phyloP scores from a whole-genome alignment of 352 stramenopile species.

The Phytophthora quininea region DNA sequence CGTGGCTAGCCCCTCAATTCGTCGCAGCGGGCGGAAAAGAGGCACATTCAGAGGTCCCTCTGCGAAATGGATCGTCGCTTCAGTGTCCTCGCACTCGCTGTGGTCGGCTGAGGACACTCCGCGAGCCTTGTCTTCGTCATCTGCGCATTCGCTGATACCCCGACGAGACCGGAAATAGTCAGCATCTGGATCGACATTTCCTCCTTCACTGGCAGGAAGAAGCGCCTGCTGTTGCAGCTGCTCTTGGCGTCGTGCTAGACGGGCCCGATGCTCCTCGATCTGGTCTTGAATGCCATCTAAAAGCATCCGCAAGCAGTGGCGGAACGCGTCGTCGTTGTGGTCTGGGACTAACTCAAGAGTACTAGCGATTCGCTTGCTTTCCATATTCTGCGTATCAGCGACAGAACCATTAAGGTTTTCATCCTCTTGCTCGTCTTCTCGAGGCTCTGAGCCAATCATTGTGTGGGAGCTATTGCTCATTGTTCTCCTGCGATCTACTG shows the following conservation, averaged over 20 bases:
- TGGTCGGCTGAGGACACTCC: constrained; percentile 9
- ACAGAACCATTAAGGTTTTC: background rate
- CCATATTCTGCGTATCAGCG: constrained; percentile 8
- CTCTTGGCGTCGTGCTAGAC: constrained; percentile 44
- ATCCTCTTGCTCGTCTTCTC: constrained; percentile 22
- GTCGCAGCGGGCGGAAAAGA: constrained; percentile 24
- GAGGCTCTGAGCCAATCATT: constrained; percentile 27
- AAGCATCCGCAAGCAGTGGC: constrained; percentile 66
- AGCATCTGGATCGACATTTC: constrained; percentile 4
- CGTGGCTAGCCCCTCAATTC: constrained; percentile 27
- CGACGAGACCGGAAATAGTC: constrained; percentile 7
- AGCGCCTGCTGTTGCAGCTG: constrained; percentile 30
- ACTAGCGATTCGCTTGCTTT: constrained; percentile 16
- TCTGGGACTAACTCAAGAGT: constrained; percentile 40
- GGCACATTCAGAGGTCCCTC: constrained; percentile 28
- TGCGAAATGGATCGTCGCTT: constrained; percentile 22
- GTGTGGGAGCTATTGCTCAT: constrained; percentile 33
- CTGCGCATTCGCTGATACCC: constrained; percentile 21
- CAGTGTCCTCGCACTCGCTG: constrained; percentile 23
- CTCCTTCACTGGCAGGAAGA: constrained; percentile 36
- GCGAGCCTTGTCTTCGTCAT: constrained; percentile 27
- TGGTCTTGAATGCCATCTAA: constrained; percentile 84
- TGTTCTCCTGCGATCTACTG: constrained; percentile 9
- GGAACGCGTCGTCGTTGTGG: constrained; percentile 72
- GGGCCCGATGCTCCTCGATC: constrained; percentile 78